These are phyloP conservation scores for Galerina marginata DNA, from an alignment of 768 basidiomycete genomes.

Conservation along the genomic window DNA sequence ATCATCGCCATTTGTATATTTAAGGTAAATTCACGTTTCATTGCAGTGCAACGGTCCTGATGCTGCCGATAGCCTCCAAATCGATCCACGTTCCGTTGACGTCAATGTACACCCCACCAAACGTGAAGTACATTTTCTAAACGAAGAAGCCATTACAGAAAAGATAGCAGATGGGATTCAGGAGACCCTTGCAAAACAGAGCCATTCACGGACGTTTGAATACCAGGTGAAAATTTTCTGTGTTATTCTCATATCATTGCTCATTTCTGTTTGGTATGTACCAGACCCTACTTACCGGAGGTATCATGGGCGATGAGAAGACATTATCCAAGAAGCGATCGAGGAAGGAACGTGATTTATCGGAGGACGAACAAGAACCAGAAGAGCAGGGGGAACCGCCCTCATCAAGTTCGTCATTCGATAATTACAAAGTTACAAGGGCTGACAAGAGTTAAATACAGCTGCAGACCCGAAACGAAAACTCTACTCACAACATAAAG, in stretches of 20 bases:
- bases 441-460: conserved; percentile 13
- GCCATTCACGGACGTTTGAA: conserved; percentile 71
- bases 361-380: conserved; percentile 32
- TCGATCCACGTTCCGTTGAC: conserved; percentile 89
- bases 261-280: not conserved
- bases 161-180: conserved; percentile 77
- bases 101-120: conserved; percentile 99
- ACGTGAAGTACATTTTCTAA: conserved; percentile 92
- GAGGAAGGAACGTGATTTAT: conserved; percentile 22
- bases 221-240: conserved; percentile 57
- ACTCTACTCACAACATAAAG: conserved; percentile 83
- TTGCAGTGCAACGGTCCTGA: not conserved
- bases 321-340: conserved; percentile 23
- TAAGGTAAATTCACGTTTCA: conserved; percentile 64
- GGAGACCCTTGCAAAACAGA: conserved; percentile 61
- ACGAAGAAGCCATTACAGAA: conserved; percentile 87
- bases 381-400: conserved; percentile 17
- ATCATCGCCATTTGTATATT: conserved; percentile 87
- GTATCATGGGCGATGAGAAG: conserved; percentile 49
- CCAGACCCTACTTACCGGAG: conserved; percentile 68
- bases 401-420: conserved; percentile 15
- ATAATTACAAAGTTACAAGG: not conserved
- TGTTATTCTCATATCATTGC: not conserved
- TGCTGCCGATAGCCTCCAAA: conserved; percentile 60
- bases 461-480: conserved; percentile 47